Base-by-base conservation (phyloP, 495 filamentous ascomycete species). In the Parathielavia hyrcaniae region DNA sequence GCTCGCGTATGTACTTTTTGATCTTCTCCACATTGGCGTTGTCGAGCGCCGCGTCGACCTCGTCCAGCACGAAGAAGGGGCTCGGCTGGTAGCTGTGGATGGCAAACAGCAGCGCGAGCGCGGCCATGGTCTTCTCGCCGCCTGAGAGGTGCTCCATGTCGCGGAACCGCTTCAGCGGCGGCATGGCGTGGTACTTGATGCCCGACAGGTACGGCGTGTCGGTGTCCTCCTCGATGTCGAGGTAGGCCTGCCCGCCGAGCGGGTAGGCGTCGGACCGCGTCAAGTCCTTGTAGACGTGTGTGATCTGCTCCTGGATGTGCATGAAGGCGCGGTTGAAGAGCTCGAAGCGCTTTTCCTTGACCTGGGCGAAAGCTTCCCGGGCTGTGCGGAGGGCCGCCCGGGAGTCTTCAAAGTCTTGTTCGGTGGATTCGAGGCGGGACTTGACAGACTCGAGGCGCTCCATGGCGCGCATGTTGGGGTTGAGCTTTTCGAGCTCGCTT, bases 61-160 rank as follows among this genome's bases (percentile, higher is more conserved):
- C 93, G 72, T 99, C 93, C 26, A 99, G 83, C 51, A 99, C 95
- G 72, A 97, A 99, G 77, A 99, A 97, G 4, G 93, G 93, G 26
- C 80, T 86, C 2, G 93, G 93, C 70, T 96, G 90, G 76, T 90
- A 97, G 35, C 83, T 88, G 75, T 97, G 93, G 58, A 99, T 89
- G 22, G 93, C 92, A 65, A 99, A 97, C 8, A 99, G 82, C 53
- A 99, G 78, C 19, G 93, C 93, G 22, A 99, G 80, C 41, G 93
- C 93, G 2, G 93, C 93, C 86, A 99, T 99, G 14, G 95, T 97
- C 81, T 97, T 97, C 76, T 99, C 93, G 53, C 93, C 93, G 61
- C 93, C 93, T 12, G 89, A 95, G 22, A 99, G 81, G 67, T 96
- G 92, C 71, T 97, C 93, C 93, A 99, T 97, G 72, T 97, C 95